phyloP scores from a whole-genome alignment of 1,139 yeast genomes.

The Candida albicans region DNA sequence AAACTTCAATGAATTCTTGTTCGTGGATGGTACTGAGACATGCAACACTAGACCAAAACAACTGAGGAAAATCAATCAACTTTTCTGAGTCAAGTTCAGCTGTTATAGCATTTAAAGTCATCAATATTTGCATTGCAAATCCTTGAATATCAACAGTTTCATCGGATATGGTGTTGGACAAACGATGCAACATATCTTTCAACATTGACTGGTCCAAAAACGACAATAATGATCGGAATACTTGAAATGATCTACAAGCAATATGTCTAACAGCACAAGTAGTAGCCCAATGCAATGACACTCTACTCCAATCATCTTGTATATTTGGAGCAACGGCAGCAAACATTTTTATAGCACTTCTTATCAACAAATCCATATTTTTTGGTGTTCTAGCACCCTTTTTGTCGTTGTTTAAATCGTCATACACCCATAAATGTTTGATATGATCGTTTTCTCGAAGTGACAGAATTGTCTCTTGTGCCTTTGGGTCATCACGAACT shows the following conservation, averaged over 20 bases:
- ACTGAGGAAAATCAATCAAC: constrained; percentile 83
- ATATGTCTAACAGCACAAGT: constrained; percentile 96
- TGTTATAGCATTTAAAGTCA: constrained; percentile 91
- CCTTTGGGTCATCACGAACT: constrained; percentile 54
- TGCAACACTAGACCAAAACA: constrained; percentile 96
- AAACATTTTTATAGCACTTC: constrained; percentile 63
- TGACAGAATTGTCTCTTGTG: constrained; percentile 52
- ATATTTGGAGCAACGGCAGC: constrained; percentile 49
- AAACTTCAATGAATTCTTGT: constrained; percentile 85
- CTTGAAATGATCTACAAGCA: constrained; percentile 94
- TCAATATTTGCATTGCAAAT: constrained; percentile 92
- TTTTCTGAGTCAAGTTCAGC: constrained; percentile 80
- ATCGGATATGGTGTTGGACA: constrained; percentile 92
- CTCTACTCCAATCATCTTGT: constrained; percentile 81
- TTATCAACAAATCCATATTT: constrained; percentile 76
- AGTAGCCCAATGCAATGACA: constrained; percentile 91
- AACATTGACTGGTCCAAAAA: constrained; percentile 86
- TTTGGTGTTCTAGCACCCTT: constrained; percentile 86
- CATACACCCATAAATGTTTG: constrained; percentile 74
- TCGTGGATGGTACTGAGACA: constrained; percentile 89
- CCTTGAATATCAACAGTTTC: constrained; percentile 89
- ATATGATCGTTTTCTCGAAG: constrained; percentile 47
- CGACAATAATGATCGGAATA: constrained; percentile 77
- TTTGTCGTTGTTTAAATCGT: constrained; percentile 75
- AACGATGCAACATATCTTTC: constrained; percentile 88